Base-by-base conservation (phyloP, 2,329 filamentous ascomycete species). In the Calonectria leucothoes region DNA sequence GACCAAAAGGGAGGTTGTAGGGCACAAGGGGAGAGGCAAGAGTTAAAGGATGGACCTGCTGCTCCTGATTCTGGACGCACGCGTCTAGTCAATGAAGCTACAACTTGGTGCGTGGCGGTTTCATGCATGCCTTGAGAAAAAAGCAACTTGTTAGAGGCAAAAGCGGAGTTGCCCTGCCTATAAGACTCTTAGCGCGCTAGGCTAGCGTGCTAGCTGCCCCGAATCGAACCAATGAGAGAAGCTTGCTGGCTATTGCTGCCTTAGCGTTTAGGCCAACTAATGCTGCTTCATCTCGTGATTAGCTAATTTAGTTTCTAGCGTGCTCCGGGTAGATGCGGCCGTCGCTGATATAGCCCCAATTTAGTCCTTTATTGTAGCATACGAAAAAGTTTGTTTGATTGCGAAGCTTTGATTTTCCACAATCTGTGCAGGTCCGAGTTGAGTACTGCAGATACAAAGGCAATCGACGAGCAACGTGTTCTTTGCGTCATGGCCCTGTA, bases 131-230 rank as follows among this genome's bases (percentile, higher is more conserved):
- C 33, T 39, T 4, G 11, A 15, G 11, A 20, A 42, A 64, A 61
- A 64, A 64, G 29, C 59, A 48, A 64, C 8, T 48, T 64, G 59
- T 48, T 31, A 27, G 27, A 49, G 8, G 57, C 17, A 6, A 33
- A 64, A 31, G 15, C 66, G 27, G 29, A 65, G 45, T 15, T n/a
- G 3, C 8, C 8, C 23, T 51, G 10, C 45, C 45, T 49, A 37
- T 37, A 49, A 61, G 20, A 27, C 49, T 15, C 10, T 63, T 69
- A 69, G 67, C 23, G 67, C 17, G 55, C 55, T 52, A 61, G 52
- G 23, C 29, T 69, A 69, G 55, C 25, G 42, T 52, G n/a, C 25
- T 59, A 49, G 25, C 2, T 48, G 48, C 33, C 39, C 55, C 3
- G 7, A 31, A 39, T 49, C 17, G 12, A 7, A 4, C 51, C 49